These are phyloP conservation scores for Primulina eburnea DNA, from an alignment of 257 asterid species.

Conservation along the genomic window DNA sequence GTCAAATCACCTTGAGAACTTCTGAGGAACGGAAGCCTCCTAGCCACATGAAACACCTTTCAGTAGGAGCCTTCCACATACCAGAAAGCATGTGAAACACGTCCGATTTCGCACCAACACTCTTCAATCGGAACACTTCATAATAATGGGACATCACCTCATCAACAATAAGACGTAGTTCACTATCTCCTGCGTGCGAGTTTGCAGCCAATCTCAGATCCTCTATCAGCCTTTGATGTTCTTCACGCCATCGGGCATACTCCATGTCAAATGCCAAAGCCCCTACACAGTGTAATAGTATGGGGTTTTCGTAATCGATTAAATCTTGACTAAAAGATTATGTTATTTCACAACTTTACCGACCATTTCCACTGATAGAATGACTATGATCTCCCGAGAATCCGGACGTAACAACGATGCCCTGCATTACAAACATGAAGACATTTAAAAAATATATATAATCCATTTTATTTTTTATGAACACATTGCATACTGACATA, in stretches of 20 bases:
- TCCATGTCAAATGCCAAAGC: conserved; percentile 77
- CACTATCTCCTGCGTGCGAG: conserved; percentile 55
- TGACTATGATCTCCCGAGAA: conserved; percentile 46
- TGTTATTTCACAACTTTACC: conserved; percentile 15
- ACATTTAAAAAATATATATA: neutral
- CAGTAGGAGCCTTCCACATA: conserved; percentile 93
- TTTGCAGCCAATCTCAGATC: conserved; percentile 73
- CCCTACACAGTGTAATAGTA: conserved; percentile 30
- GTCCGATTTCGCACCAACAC: conserved; percentile 59
- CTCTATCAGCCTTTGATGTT: conserved; percentile 56
- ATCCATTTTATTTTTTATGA: neutral
- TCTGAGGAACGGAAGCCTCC: conserved; percentile 95
- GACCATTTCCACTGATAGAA: conserved; percentile 58
- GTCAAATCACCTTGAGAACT: conserved; percentile 62
- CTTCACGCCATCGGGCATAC: conserved; percentile 85
- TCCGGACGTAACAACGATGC: conserved; percentile 40
- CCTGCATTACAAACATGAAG: conserved; percentile 36
- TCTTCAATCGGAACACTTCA: conserved; percentile 64
- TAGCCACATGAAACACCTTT: conserved; percentile 96
- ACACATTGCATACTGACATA: neutral
- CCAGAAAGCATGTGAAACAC: conserved; percentile 93
- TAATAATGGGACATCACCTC: conserved; percentile 83
- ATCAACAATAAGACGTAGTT: conserved; percentile 64
- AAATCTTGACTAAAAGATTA: neutral
- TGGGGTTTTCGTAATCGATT: neutral